Conservation (phyloP, 2,329 filamentous ascomycete species). For the Ophiosphaerella korrae region DNA sequence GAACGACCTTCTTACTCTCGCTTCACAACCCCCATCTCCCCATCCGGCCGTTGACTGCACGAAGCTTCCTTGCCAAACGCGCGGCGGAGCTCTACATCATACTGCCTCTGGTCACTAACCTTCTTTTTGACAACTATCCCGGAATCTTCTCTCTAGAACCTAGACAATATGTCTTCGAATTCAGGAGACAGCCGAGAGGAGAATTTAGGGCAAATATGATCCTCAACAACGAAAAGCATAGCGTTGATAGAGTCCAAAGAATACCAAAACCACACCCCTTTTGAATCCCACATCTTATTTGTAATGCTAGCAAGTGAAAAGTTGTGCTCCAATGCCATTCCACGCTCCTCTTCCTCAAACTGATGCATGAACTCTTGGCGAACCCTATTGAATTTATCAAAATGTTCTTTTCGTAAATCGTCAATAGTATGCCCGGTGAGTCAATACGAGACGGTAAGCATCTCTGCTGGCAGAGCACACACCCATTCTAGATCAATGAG, state of each 20-base stretch:
- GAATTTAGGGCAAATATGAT: slow-evolving; percentile 32
- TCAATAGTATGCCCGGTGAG: slow-evolving; percentile 25
- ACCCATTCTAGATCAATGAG: slow-evolving; percentile 47
- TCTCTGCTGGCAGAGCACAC: slow-evolving; percentile 38
- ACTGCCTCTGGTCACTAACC: slow-evolving; percentile 23
- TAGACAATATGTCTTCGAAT: slow-evolving; percentile 22
- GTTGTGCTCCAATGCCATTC: slow-evolving; percentile 2
- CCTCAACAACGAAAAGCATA: slow-evolving; percentile 24
- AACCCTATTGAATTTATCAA: slow-evolving; percentile 4
- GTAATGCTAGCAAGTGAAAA: slow-evolving; percentile 25
- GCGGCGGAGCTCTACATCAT: slow-evolving; percentile 17
- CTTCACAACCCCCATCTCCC: no score
- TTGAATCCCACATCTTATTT: slow-evolving; percentile 30
- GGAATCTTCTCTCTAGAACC: slow-evolving; percentile 22
- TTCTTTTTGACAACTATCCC: slow-evolving; percentile 22
- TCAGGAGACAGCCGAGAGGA: slow-evolving; percentile 13
- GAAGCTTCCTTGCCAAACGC: slow-evolving; percentile 7
- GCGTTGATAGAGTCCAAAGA: slow-evolving; percentile 31
- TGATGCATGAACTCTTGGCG: slow-evolving; percentile 6
- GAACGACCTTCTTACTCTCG: no score
- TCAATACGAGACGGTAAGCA: slow-evolving; percentile 40
- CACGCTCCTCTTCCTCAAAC: slow-evolving; percentile 6
- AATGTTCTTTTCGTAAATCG: slow-evolving; percentile 2
- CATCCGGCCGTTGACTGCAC: no score
- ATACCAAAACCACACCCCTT: slow-evolving; percentile 38